phyloP scores from a whole-genome alignment of 805 yeast species.

The Kazachstania taianensis region DNA sequence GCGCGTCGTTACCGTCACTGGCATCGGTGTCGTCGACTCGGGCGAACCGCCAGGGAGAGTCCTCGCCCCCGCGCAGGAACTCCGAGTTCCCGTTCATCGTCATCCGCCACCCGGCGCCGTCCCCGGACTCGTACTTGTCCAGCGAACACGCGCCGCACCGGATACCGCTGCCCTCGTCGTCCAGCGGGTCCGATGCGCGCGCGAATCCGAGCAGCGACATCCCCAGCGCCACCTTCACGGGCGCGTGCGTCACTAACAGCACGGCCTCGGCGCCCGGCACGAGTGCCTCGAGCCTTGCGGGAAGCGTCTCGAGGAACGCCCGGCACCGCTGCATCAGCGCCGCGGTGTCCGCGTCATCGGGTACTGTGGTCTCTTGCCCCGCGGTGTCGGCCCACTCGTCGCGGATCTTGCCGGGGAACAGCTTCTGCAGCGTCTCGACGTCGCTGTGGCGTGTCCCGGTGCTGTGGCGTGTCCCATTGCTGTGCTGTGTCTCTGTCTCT shows the following conservation, averaged over 20 bases:
- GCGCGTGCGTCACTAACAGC: slow-evolving; percentile 85
- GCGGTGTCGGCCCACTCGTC: slow-evolving; percentile 33
- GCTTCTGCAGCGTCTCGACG: slow-evolving; percentile 36
- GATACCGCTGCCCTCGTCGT: slow-evolving; percentile 37
- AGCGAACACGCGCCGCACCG: slow-evolving; percentile 82
- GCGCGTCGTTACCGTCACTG: slow-evolving; percentile 26
- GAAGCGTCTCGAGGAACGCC: slow-evolving; percentile 43
- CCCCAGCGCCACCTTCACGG: slow-evolving; percentile 82
- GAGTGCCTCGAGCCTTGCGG: slow-evolving; percentile 45
- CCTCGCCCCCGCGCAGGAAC: slow-evolving; percentile 70
- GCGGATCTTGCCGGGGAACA: slow-evolving; percentile 42
- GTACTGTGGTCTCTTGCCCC: background rate
- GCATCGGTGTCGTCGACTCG: slow-evolving; percentile 10
- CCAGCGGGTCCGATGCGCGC: slow-evolving; percentile 37
- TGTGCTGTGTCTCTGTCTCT: slow-evolving; percentile 12
- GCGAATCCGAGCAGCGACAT: slow-evolving; percentile 52
- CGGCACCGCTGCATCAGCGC: slow-evolving; percentile 74
- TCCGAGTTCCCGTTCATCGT: slow-evolving; percentile 64
- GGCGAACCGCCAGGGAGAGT: slow-evolving; percentile 87
- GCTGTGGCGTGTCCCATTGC: slow-evolving; percentile 29
- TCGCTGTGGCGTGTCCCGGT: slow-evolving; percentile 51
- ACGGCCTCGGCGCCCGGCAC: slow-evolving; percentile 55
- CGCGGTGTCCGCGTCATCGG: slow-evolving; percentile 49
- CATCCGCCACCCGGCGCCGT: slow-evolving; percentile 42
- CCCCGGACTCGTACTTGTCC: slow-evolving; percentile 42